Evolutionary conservation across 2,329 filamentous ascomycete genomes (phyloP).

Genomic region (Hypoxylon sp.): DNA sequence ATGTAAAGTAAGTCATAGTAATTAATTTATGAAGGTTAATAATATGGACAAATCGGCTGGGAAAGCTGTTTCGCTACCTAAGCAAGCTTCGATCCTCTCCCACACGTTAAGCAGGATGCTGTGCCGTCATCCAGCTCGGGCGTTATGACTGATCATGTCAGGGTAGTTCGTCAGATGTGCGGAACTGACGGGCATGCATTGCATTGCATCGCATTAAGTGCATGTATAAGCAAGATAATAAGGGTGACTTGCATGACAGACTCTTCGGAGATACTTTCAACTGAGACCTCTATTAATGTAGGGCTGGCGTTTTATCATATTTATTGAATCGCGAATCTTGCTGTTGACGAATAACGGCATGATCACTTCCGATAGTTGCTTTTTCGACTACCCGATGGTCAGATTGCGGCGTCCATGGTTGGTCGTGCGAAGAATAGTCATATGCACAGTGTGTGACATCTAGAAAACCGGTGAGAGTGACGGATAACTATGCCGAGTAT

Average conservation of each 20-base stretch:
- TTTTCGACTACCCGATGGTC: slow-evolving; percentile 22
- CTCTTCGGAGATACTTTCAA: slow-evolving; percentile 21
- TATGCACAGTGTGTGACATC: slow-evolving; percentile 3
- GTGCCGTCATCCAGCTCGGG: neutral
- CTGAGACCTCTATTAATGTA: slow-evolving; percentile 28
- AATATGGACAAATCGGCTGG: neutral
- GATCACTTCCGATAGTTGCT: slow-evolving; percentile 27
- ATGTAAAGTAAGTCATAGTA: neutral
- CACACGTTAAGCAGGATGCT: neutral
- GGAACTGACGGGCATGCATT: slow-evolving; percentile 23
- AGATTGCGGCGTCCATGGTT: slow-evolving; percentile 11
- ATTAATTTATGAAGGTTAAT: slow-evolving; percentile 9
- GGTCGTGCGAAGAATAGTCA: slow-evolving; percentile 8
- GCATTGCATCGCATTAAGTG: slow-evolving; percentile 37
- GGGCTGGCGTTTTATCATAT: slow-evolving; percentile 7
- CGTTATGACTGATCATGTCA: slow-evolving; percentile 1
- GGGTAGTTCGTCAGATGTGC: slow-evolving; percentile 14
- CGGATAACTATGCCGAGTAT: slow-evolving; percentile 1
- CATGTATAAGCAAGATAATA: slow-evolving; percentile 1
- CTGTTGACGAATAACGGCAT: slow-evolving; percentile 25
- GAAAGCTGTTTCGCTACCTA: neutral
- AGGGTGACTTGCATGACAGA: slow-evolving; percentile 12
- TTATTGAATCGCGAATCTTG: slow-evolving; percentile 9
- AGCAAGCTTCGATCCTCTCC: neutral
- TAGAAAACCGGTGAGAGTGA: slow-evolving; percentile 15